Evolutionary conservation across 768 basidiomycete genomes (phyloP).

Genomic region (Coprinopsis cinerea): DNA sequence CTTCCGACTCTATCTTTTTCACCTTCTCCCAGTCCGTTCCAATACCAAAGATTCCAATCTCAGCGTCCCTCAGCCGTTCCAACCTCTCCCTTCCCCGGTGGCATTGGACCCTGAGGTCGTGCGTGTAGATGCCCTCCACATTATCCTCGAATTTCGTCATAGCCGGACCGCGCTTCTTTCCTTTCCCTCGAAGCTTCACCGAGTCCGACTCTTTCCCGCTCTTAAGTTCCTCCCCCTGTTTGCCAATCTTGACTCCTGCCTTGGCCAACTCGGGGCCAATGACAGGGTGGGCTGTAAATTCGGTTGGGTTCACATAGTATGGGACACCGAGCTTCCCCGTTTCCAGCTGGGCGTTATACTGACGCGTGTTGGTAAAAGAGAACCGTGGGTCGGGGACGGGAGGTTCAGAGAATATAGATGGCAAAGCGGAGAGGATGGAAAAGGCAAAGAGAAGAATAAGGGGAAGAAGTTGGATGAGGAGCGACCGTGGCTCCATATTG

Average conservation of each 20-base stretch:
- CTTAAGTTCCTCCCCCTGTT: slow-evolving; percentile 18
- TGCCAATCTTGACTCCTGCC: slow-evolving; percentile 35
- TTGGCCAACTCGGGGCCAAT: slow-evolving; percentile 69
- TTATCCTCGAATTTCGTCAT: slow-evolving; percentile 63
- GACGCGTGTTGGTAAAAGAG: slow-evolving; percentile 55
- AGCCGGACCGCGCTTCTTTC: slow-evolving; percentile 40
- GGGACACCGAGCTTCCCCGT: slow-evolving; percentile 66
- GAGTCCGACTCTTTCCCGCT: slow-evolving; percentile 15
- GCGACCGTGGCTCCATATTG: slow-evolving; percentile 41
- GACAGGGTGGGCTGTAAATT: slow-evolving; percentile 70
- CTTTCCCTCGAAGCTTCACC: slow-evolving; percentile 18
- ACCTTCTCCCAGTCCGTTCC: slow-evolving; percentile 94
- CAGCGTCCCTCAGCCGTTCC: slow-evolving; percentile 65
- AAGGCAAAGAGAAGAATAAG: slow-evolving; percentile 80
- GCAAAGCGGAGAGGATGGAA: slow-evolving; percentile 76
- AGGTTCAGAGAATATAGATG: slow-evolving; percentile 62
- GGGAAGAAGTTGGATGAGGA: slow-evolving; percentile 75
- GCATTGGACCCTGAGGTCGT: slow-evolving; percentile 66
- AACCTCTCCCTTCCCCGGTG: slow-evolving; percentile 61
- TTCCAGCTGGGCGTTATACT: slow-evolving; percentile 63
- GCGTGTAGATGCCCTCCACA: slow-evolving; percentile 72
- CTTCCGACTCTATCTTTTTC: slow-evolving; percentile 61
- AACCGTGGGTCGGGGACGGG: slow-evolving; percentile 76
- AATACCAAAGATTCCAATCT: slow-evolving; percentile 85
- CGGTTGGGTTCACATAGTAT: slow-evolving; percentile 78